These are phyloP conservation scores for Chiua virens DNA, from an alignment of 768 basidiomycete genomes.

Conservation along the genomic window DNA sequence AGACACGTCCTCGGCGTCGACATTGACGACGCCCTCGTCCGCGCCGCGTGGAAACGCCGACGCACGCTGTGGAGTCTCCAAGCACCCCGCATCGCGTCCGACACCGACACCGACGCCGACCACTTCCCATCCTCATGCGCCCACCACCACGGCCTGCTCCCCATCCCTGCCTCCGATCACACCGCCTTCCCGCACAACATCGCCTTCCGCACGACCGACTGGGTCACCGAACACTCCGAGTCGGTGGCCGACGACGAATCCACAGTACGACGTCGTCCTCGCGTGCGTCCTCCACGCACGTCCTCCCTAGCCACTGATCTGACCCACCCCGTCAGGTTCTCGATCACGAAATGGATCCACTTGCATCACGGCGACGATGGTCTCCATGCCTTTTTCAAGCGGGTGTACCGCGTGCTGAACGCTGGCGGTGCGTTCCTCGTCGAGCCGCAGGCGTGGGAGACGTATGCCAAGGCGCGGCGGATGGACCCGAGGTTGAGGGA, in stretches of 20 bases:
- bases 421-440: conserved; percentile 69
- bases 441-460: conserved; percentile 85
- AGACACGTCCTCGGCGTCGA: conserved; percentile 79
- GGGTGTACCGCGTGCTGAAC: conserved; percentile 55
- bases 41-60: conserved; percentile 72
- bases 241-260: conserved; percentile 59
- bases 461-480: conserved; percentile 75
- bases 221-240: conserved; percentile 53
- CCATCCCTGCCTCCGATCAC: conserved; percentile 50
- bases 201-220: conserved; percentile 69
- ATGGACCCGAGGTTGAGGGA: conserved; percentile 65
- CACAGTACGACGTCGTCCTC: conserved; percentile 74
- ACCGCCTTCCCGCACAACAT: conserved; percentile 77
- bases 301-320: background rate
- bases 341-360: conserved; percentile 92
- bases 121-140: conserved; percentile 81
- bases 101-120: conserved; percentile 23
- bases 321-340: conserved; percentile 41
- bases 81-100: conserved; percentile 8
- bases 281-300: too few species aligned
- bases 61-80: conserved; percentile 73
- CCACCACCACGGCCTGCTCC: conserved; percentile 73
- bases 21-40: conserved; percentile 75
- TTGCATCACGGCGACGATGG: conserved; percentile 78
- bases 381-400: conserved; percentile 63